phyloP scores from a whole-genome alignment of 352 stramenopile species.

The Phytophthora crassamura region DNA sequence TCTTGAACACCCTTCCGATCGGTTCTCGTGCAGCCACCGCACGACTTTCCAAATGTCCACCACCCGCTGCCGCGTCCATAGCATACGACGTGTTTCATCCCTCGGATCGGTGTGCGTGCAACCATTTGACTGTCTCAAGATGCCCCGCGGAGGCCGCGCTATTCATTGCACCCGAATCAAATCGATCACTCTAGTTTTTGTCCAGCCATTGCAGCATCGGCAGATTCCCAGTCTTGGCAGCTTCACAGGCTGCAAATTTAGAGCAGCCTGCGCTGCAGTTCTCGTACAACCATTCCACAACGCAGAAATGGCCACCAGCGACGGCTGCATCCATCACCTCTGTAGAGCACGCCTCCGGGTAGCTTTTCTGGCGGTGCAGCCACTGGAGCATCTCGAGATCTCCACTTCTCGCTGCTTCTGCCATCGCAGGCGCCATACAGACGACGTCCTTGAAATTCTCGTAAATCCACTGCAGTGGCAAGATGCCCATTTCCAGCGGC shows the following conservation, averaged over 20 bases:
- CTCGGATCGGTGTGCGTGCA: neutral
- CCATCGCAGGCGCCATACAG: neutral
- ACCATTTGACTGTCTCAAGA: neutral
- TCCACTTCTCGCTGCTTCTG: neutral
- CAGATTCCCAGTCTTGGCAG: too few relatives aligned
- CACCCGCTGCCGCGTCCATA: neutral
- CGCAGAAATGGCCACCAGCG: neutral
- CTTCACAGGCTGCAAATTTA: neutral
- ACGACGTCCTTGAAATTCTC: too few relatives aligned
- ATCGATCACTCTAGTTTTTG: neutral
- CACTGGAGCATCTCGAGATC: neutral
- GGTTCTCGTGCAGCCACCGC: neutral
- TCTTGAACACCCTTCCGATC: neutral
- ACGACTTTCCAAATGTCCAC: neutral
- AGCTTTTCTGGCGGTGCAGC: neutral
- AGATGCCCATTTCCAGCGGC: too few relatives aligned
- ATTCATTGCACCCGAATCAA: neutral
- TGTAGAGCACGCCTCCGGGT: too few relatives aligned
- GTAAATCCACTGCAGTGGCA: too few relatives aligned
- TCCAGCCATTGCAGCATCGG: neutral
- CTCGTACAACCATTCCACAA: neutral
- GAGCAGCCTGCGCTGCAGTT: neutral
- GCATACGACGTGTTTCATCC: neutral
- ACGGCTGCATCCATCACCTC: neutral
- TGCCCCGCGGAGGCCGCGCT: neutral